These are phyloP conservation scores for Diutina catenulata DNA, from an alignment of 1,139 yeast species.

Conservation along the genomic window DNA sequence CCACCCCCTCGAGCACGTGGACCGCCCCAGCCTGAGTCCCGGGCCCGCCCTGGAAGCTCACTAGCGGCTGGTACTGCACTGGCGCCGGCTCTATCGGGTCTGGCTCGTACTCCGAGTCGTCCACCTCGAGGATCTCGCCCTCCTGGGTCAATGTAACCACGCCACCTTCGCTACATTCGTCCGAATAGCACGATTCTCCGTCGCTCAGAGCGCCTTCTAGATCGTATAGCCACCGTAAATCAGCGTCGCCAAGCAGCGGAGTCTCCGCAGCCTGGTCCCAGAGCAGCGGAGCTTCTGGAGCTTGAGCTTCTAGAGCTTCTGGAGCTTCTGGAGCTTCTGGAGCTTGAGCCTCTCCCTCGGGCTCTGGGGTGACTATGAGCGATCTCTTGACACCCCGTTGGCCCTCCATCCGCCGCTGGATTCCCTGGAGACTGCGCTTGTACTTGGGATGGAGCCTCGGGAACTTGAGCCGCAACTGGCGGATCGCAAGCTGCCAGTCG, in stretches of 20 bases:
- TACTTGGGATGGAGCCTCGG: constrained; percentile 2
- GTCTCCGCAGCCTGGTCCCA: not conserved
- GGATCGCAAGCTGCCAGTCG: not conserved
- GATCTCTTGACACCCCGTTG: not conserved
- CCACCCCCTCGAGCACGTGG: no score
- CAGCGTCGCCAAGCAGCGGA: not conserved
- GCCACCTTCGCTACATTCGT: not conserved
- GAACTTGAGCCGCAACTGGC: constrained; percentile 2
- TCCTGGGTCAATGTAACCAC: constrained; percentile 4
- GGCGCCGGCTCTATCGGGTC: not conserved
- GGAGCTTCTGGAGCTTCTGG: not conserved
- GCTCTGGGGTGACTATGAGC: not conserved
- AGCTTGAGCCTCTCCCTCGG: not conserved
- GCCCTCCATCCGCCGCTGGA: not conserved
- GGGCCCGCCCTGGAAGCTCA: constrained; percentile 1
- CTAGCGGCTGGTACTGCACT: not conserved
- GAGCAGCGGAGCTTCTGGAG: not conserved
- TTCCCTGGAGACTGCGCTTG: constrained; percentile 1
- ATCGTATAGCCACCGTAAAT: constrained; percentile 1
- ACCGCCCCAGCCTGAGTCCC: no score
- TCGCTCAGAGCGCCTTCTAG: not conserved
- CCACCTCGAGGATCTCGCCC: not conserved
- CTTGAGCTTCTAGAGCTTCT: not conserved
- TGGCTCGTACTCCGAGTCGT: not conserved
- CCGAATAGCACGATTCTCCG: not conserved